These are phyloP conservation scores for Exobasidium rhododendri DNA, from an alignment of 1,284 basidiomycete genomes.

Conservation along the genomic window DNA sequence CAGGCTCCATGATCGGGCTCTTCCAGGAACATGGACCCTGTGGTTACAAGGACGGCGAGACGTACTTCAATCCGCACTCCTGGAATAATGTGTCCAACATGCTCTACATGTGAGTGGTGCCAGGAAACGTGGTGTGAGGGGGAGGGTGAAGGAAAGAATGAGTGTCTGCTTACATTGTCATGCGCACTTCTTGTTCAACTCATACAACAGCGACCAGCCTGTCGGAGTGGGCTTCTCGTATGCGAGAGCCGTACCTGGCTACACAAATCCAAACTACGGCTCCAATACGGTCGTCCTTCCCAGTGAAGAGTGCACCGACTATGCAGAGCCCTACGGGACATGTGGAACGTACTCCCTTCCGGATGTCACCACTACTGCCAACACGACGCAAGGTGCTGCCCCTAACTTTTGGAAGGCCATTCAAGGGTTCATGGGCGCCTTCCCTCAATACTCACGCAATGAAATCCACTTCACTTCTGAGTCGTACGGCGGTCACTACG, in stretches of 20 bases:
- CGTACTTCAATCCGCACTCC: slow-evolving; percentile 63
- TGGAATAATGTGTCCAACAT: slow-evolving; percentile 68
- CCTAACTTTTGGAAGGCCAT: slow-evolving; percentile 60
- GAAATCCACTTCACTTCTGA: slow-evolving; percentile 64
- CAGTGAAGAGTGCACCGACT: slow-evolving; percentile 26
- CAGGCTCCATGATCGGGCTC: slow-evolving; percentile 64
- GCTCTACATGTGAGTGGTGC: slow-evolving; percentile 67
- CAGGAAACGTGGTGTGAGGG: background rate
- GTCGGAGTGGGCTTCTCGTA: slow-evolving; percentile 40
- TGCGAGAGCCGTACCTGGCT: slow-evolving; percentile 29
- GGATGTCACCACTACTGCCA: slow-evolving; percentile 30
- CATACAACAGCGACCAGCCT: slow-evolving; percentile 61
- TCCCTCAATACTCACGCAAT: slow-evolving; percentile 29
- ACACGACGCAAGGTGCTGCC: slow-evolving; percentile 36
- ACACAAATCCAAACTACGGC: slow-evolving; percentile 22
- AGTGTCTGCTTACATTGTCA: too few species aligned
- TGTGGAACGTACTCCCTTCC: slow-evolving; percentile 35
- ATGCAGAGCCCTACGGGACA: slow-evolving; percentile 22
- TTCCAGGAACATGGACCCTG: slow-evolving; percentile 70
- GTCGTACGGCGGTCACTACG: slow-evolving; percentile 62
- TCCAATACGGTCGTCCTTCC: slow-evolving; percentile 23
- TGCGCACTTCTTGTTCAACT: too few species aligned
- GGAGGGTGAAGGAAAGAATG: background rate
- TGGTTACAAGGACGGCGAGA: slow-evolving; percentile 62
- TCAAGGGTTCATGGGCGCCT: slow-evolving; percentile 57